Percentiles rank a stretch among this genome's conserved stretches.
phyloP scores from a whole-genome alignment of 257 asterid genomes.

The Lavandula angustifolia region DNA sequence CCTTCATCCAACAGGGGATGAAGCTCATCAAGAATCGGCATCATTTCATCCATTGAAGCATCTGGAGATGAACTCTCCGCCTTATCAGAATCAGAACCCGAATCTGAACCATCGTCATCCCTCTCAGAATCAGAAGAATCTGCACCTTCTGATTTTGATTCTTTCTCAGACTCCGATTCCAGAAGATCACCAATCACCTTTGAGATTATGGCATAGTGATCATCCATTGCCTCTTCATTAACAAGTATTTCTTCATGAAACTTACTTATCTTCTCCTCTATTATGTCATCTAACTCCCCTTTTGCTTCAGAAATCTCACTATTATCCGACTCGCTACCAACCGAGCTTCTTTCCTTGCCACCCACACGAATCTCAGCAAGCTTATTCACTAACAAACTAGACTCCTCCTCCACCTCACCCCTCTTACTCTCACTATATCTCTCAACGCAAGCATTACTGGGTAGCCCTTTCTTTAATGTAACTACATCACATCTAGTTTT shows the following conservation, averaged over 20 bases:
- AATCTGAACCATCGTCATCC: too few relatives aligned
- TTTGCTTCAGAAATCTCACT: constrained; percentile 20
- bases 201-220: constrained; percentile 37
- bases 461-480: constrained; percentile 37
- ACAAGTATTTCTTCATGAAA: too few relatives aligned
- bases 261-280: neutral
- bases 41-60: constrained; percentile 88
- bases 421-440: constrained; percentile 35
- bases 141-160: constrained; percentile 41
- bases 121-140: constrained; percentile 47
- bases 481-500: constrained; percentile 36
- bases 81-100: constrained; percentile 32
- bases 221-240: constrained; percentile 30
- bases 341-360: constrained; percentile 30
- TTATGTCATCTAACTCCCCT: constrained; percentile 4
- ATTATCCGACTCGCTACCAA: constrained; percentile 17
- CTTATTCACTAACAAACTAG: constrained; percentile 22
- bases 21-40: constrained; percentile 94
- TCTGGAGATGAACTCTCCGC: constrained; percentile 87
- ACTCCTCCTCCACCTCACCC: constrained; percentile 33
- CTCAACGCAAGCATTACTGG: constrained; percentile 22
- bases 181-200: constrained; percentile 43
- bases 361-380: constrained; percentile 31
- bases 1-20: constrained; percentile 84
- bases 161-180: constrained; percentile 47